These are phyloP conservation scores for Pythium aquatile DNA, from an alignment of 352 stramenopile species.

Conservation along the genomic window DNA sequence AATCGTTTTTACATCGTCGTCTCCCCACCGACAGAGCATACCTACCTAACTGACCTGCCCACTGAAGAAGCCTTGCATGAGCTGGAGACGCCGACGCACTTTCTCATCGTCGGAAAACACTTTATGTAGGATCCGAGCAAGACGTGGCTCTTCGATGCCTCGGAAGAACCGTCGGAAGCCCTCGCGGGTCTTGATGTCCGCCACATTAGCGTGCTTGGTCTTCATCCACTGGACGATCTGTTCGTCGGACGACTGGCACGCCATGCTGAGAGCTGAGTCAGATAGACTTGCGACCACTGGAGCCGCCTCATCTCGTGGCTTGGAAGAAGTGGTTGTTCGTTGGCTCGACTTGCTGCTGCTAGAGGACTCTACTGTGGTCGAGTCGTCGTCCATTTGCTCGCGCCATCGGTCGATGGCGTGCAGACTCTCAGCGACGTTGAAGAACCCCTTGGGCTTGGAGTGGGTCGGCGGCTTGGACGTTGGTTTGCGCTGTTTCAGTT, in stretches of 20 bases:
- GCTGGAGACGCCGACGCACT: conserved; percentile 55
- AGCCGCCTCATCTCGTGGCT: neutral
- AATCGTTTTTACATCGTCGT: conserved; percentile 13
- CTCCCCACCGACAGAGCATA: neutral
- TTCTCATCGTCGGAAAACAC: conserved; percentile 57
- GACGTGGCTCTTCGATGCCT: conserved; percentile 48
- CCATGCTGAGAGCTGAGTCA: conserved; percentile 28
- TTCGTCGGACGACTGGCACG: conserved; percentile 42
- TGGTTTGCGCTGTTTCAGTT: conserved; percentile 27
- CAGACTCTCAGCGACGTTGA: conserved; percentile 72
- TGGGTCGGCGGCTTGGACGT: conserved; percentile 23
- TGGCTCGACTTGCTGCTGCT: neutral
- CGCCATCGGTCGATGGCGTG: conserved; percentile 73
- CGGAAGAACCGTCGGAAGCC: conserved; percentile 67
- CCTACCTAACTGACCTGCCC: conserved; percentile 11
- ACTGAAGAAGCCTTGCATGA: conserved; percentile 59
- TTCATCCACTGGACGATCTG: conserved; percentile 52
- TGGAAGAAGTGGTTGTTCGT: neutral
- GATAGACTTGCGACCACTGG: neutral
- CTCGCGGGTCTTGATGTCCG: conserved; percentile 69
- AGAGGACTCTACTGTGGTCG: neutral
- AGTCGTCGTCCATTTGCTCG: conserved; percentile 60
- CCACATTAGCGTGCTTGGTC: conserved; percentile 38
- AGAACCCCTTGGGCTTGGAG: conserved; percentile 38
- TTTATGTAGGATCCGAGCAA: conserved; percentile 46